Conservation (phyloP, 2,329 filamentous ascomycete genomes). For the Beauveria scarabaeidicola region DNA sequence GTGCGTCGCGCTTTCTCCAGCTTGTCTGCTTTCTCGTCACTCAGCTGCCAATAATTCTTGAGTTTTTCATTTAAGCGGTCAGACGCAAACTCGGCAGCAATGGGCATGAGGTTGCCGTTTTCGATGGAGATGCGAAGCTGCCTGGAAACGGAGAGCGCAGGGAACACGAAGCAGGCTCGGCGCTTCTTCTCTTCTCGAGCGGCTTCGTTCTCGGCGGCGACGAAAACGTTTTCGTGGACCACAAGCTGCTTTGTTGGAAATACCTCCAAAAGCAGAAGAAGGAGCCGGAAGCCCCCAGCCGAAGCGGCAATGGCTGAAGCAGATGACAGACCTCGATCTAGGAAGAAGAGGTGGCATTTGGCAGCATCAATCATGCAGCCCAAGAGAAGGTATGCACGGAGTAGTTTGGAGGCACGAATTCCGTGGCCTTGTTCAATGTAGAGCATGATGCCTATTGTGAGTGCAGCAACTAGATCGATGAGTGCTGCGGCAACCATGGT, state of each 20-base stretch:
- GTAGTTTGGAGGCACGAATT: neutral
- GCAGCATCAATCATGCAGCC: constrained; percentile 5
- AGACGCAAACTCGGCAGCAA: neutral
- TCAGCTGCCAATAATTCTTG: constrained; percentile 2
- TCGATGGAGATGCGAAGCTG: constrained; percentile 8
- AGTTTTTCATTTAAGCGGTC: constrained; percentile 4
- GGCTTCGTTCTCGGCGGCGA: neutral
- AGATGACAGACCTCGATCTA: neutral
- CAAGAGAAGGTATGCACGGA: neutral
- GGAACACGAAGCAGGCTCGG: neutral
- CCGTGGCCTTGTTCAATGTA: constrained; percentile 4
- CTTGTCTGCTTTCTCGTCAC: neutral
- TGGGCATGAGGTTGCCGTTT: constrained; percentile 7
- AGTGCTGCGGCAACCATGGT: constrained; percentile 7
- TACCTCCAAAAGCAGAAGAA: neutral
- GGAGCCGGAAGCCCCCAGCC: neutral
- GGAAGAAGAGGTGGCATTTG: neutral
- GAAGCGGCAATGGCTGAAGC: neutral
- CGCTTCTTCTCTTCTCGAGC: neutral
- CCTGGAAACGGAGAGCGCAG: neutral
- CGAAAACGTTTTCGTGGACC: neutral
- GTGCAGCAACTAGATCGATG: constrained; percentile 1
- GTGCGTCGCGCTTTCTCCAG: neutral
- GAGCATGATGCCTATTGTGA: constrained; percentile 3
- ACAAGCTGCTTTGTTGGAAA: neutral